phyloP scores from a whole-genome alignment of 768 basidiomycete species.

The Crepidotus variabilis region DNA sequence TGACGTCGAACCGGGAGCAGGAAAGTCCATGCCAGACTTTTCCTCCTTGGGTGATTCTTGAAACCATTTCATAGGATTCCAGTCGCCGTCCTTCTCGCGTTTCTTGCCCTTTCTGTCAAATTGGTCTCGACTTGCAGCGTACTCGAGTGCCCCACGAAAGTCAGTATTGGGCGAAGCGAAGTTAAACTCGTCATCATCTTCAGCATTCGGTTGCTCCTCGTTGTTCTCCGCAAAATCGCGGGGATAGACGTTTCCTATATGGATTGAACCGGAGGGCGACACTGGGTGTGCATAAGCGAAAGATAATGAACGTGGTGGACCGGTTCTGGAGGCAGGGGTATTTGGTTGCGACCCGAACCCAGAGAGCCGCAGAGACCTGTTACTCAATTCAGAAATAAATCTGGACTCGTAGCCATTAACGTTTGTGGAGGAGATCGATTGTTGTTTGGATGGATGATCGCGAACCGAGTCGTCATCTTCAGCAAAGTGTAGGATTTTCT shows the following conservation, averaged over 20 bases:
- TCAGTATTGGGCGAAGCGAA: conserved; percentile 35
- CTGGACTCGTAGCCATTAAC: conserved; percentile 3
- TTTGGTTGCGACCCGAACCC: conserved; percentile 28
- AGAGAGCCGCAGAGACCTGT: conserved; percentile 12
- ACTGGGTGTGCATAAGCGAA: conserved; percentile 54
- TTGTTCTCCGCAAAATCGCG: conserved; percentile 4
- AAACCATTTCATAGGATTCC: conserved; percentile 54
- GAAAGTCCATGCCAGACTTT: conserved; percentile 26
- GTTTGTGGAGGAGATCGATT: conserved; percentile 1
- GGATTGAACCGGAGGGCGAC: conserved; percentile 27
- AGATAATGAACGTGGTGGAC: conserved; percentile 71
- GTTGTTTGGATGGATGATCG: neutral
- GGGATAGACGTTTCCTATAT: conserved; percentile 8
- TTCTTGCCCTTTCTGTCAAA: conserved; percentile 54
- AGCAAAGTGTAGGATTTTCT: neutral
- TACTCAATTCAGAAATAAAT: conserved; percentile 11
- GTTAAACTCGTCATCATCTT: conserved; percentile 29
- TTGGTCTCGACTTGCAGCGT: conserved; percentile 31
- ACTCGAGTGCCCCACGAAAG: conserved; percentile 66
- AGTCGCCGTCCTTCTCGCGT: conserved; percentile 46
- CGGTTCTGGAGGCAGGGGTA: conserved; percentile 65
- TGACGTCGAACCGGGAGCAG: conserved; percentile 3
- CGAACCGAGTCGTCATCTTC: neutral
- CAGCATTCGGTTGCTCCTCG: conserved; percentile 21
- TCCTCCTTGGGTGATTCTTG: conserved; percentile 51